Percentiles rank a stretch among this genome's conserved stretches.
These are phyloP conservation scores for Leucaena leucocephala DNA, from an alignment of 306 rosid species.

Conservation along the genomic window DNA sequence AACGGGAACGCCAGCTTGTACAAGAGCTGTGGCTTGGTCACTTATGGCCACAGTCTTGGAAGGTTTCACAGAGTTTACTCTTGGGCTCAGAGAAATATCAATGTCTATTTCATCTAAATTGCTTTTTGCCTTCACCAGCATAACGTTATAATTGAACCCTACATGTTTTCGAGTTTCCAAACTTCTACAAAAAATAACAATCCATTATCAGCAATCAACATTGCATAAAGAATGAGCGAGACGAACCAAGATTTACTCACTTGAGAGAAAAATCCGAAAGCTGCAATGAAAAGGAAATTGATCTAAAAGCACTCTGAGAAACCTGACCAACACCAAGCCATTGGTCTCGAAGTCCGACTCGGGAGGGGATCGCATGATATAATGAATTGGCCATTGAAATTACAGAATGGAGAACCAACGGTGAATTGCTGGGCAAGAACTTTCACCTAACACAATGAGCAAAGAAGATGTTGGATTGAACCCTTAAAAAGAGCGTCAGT, in stretches of 20 bases:
- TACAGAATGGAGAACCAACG: background rate
- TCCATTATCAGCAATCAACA: background rate
- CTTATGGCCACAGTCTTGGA: constrained; percentile 83
- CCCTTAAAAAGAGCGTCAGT: background rate
- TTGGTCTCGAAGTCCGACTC: constrained; percentile 29
- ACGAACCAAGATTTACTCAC: constrained; percentile 1
- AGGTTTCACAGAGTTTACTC: constrained; percentile 83
- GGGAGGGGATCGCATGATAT: constrained; percentile 23
- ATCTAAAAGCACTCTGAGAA: constrained; percentile 35
- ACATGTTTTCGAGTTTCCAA: constrained; percentile 30
- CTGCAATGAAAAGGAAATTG: constrained; percentile 44
- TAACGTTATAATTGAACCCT: background rate
- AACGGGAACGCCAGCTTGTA: constrained; percentile 84
- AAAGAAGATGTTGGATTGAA: background rate
- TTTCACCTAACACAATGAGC: background rate
- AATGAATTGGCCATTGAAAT: constrained; percentile 50
- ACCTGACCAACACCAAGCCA: constrained; percentile 23
- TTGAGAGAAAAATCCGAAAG: constrained; percentile 38
- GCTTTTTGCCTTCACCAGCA: constrained; percentile 46
- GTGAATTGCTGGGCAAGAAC: background rate
- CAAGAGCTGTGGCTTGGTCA: constrained; percentile 86
- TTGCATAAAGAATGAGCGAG: background rate
- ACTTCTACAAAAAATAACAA: constrained; percentile 32
- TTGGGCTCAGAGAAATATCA: constrained; percentile 79
- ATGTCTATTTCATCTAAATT: constrained; percentile 41